Percentiles rank a stretch among this genome's conserved stretches.
phyloP scores from a whole-genome alignment of 73 alveolate species.

The Tetrahymena borealis region DNA sequence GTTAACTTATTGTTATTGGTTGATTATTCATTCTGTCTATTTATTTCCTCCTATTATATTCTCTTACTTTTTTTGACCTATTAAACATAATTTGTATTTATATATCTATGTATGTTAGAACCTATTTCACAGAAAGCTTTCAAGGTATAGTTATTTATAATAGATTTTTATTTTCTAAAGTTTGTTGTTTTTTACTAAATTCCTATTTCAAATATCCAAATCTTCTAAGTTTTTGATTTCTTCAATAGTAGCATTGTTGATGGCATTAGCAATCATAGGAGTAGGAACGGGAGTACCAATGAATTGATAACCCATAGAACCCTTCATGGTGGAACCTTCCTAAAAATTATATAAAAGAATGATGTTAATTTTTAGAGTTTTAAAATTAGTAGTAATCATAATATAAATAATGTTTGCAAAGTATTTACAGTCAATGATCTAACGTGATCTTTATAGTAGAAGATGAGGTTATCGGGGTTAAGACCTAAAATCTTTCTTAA shows the following conservation, averaged over 20 bases:
- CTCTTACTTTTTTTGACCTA: no score
- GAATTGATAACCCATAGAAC: slow-evolving; percentile 10
- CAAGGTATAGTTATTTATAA: no score
- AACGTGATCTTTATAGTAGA: slow-evolving; percentile 33
- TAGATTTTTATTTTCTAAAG: no score
- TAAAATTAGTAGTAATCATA: no score
- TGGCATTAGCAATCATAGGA: background rate
- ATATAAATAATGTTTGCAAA: background rate
- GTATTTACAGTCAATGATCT: slow-evolving; percentile 8
- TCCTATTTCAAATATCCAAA: background rate
- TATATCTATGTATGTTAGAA: no score
- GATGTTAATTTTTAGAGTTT: background rate
- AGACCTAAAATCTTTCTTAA: slow-evolving; percentile 16
- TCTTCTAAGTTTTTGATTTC: background rate
- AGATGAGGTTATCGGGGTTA: slow-evolving; percentile 18
- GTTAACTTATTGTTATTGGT: no score
- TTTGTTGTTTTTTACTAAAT: no score
- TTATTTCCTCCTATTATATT: no score
- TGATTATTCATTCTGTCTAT: no score
- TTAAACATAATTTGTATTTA: no score
- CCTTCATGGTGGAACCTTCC: slow-evolving; percentile 45
- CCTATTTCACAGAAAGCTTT: no score
- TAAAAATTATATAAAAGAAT: background rate
- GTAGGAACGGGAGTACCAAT: slow-evolving; percentile 31
- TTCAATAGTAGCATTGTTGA: background rate